A percentile compares a stretch with the other conserved stretches of the same genome.
Conservation (phyloP, 1,284 basidiomycete species). For the Cutaneotrichosporon mucoides region DNA sequence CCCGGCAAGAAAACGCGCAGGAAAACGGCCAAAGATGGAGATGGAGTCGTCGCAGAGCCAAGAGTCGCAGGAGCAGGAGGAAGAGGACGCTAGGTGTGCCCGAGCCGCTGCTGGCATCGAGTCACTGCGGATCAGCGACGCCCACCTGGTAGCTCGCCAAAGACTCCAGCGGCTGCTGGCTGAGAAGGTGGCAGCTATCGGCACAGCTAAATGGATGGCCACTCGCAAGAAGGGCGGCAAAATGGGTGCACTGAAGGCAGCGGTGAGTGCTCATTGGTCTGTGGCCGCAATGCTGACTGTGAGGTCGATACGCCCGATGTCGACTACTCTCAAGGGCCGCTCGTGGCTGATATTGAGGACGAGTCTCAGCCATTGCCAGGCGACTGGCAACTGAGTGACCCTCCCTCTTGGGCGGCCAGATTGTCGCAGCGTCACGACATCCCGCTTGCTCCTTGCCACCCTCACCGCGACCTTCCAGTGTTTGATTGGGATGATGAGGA, state of each 20-base stretch:
- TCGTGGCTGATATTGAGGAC: too few species aligned
- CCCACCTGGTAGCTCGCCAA: not conserved
- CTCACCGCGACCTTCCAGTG: not conserved
- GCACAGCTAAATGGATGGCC: slow-evolving; percentile 16
- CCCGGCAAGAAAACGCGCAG: not conserved
- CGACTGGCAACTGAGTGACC: not conserved
- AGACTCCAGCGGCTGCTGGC: slow-evolving; percentile 4
- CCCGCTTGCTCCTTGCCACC: not conserved
- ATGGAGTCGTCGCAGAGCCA: not conserved
- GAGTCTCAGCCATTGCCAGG: not conserved
- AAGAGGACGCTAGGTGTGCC: not conserved
- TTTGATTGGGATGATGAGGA: not conserved
- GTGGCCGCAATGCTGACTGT: not conserved
- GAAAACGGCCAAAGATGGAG: not conserved
- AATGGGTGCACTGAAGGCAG: slow-evolving; percentile 7
- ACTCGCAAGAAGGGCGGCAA: slow-evolving; percentile 4
- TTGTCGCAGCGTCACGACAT: not conserved
- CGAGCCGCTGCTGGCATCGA: not conserved
- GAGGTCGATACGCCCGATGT: not conserved
- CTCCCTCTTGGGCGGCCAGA: too few species aligned
- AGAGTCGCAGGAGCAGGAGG: not conserved
- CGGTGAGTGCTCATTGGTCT: not conserved
- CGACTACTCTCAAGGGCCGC: not conserved
- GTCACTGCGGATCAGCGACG: not conserved
- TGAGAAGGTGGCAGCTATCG: slow-evolving; percentile 17